Percentiles rank a stretch among this genome's conserved stretches.
phyloP scores from a whole-genome alignment of 352 stramenopile species.

The Pilasporangium apinafurcum region DNA sequence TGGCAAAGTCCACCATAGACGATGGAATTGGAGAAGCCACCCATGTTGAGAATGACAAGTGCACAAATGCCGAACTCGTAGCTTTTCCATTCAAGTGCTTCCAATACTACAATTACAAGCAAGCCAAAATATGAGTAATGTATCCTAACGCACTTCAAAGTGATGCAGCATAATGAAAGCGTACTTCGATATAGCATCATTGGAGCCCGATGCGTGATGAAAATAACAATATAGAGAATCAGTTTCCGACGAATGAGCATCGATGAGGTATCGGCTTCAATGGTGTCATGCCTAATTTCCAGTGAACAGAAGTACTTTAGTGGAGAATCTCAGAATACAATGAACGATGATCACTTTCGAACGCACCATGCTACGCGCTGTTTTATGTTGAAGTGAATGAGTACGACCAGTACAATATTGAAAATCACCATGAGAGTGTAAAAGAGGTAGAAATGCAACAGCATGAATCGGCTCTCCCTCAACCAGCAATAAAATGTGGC shows the following conservation, averaged over 20 bases:
- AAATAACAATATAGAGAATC: constrained; percentile 69
- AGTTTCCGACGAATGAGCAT: constrained; percentile 65
- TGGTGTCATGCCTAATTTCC: constrained; percentile 39
- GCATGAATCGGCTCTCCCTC: constrained; percentile 50
- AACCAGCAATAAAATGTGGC: constrained; percentile 85
- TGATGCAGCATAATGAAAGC: not conserved
- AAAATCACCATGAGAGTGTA: constrained; percentile 64
- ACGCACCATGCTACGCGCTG: constrained; percentile 43
- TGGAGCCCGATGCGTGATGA: constrained; percentile 53
- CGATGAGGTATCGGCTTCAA: constrained; percentile 56
- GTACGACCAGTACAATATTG: constrained; percentile 57
- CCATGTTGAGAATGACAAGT: constrained; percentile 60
- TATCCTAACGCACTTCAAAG: not conserved
- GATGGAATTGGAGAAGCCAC: constrained; percentile 67
- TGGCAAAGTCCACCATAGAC: constrained; percentile 62
- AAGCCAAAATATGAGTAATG: not conserved
- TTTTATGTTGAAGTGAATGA: constrained; percentile 65
- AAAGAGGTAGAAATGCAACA: constrained; percentile 75
- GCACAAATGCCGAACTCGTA: constrained; percentile 35
- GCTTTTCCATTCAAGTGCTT: constrained; percentile 22
- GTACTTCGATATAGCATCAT: constrained; percentile 71
- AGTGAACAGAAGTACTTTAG: not conserved
- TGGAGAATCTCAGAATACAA: no score
- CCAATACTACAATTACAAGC: constrained; percentile 22
- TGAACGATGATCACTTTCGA: not conserved